These are phyloP conservation scores for Acanthochlamys bracteata DNA, from an alignment of 106 monocot species.

Conservation along the genomic window DNA sequence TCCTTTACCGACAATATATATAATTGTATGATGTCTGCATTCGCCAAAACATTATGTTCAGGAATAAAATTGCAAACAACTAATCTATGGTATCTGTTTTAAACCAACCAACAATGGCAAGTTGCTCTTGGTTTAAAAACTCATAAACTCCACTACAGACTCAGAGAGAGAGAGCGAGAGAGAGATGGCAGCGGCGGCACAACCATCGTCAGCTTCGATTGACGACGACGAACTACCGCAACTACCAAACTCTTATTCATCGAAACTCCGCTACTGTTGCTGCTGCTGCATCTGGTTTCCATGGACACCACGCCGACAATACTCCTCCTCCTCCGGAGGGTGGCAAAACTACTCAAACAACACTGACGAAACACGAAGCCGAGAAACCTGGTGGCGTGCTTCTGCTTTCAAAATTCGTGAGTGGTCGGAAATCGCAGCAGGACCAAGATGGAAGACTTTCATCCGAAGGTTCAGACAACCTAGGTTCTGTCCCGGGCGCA, in stretches of 20 bases:
- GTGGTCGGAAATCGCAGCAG: slow-evolving; percentile 76
- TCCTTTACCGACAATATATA: too few relatives aligned
- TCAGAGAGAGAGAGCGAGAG: slow-evolving; percentile 1
- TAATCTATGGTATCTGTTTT: too few relatives aligned
- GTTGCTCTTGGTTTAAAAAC: too few relatives aligned
- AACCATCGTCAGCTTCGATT: neutral
- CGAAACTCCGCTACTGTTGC: neutral
- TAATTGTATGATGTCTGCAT: too few relatives aligned
- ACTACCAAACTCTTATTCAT: neutral
- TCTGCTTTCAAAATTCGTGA: slow-evolving; percentile 49
- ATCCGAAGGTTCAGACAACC: slow-evolving; percentile 35
- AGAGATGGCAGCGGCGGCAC: neutral
- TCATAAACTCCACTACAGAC: neutral
- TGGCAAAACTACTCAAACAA: neutral
- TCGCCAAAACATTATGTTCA: too few relatives aligned
- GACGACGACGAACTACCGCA: neutral
- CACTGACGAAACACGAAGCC: neutral
- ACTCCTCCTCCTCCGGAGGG: slow-evolving; percentile 8
- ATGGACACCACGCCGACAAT: neutral
- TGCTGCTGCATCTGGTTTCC: slow-evolving; percentile 20
- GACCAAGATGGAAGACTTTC: slow-evolving; percentile 70
- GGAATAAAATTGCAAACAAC: too few relatives aligned
- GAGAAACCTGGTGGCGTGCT: neutral
- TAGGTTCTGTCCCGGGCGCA: slow-evolving; percentile 1
- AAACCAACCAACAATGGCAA: too few relatives aligned